These are phyloP conservation scores for Parafenestella ontariensis DNA, from an alignment of 2,329 filamentous ascomycete species.

Conservation along the genomic window DNA sequence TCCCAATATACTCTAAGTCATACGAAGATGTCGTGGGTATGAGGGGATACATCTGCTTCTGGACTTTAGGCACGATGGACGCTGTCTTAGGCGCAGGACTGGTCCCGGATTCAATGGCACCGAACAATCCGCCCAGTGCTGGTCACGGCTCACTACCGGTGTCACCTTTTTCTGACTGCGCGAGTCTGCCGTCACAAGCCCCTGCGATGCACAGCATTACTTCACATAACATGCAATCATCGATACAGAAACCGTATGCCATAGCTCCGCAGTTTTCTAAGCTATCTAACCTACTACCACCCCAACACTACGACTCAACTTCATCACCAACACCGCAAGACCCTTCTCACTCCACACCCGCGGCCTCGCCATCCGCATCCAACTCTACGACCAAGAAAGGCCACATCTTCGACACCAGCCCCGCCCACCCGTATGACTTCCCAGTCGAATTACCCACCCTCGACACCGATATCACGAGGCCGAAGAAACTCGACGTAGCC, in stretches of 20 bases:
- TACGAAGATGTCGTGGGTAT: constrained; percentile 33
- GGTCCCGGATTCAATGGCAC: constrained; percentile 26
- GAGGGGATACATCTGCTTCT: constrained; percentile 36
- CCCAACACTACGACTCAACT: not conserved
- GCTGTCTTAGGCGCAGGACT: constrained; percentile 33
- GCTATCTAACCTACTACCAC: not conserved
- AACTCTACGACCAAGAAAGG: constrained; percentile 5
- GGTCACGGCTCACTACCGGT: constrained; percentile 1
- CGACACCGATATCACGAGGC: constrained; percentile 13
- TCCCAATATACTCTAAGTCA: constrained; percentile 31
- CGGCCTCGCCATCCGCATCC: not conserved
- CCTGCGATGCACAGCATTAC: constrained; percentile 3
- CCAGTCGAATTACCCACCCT: constrained; percentile 10
- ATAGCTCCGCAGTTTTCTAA: constrained; percentile 8
- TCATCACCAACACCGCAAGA: not conserved
- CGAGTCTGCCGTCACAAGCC: not conserved
- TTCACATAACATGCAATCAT: constrained; percentile 4
- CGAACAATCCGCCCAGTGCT: constrained; percentile 5
- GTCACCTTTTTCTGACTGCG: not conserved
- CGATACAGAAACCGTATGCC: constrained; percentile 4
- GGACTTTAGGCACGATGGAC: constrained; percentile 38
- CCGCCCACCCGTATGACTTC: constrained; percentile 28
- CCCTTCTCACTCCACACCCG: not conserved
- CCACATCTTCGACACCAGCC: constrained; percentile 30
- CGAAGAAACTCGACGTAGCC: constrained; percentile 26